Conservation (phyloP, 2,329 filamentous ascomycete species). For the Hymenoscyphus salicellus region DNA sequence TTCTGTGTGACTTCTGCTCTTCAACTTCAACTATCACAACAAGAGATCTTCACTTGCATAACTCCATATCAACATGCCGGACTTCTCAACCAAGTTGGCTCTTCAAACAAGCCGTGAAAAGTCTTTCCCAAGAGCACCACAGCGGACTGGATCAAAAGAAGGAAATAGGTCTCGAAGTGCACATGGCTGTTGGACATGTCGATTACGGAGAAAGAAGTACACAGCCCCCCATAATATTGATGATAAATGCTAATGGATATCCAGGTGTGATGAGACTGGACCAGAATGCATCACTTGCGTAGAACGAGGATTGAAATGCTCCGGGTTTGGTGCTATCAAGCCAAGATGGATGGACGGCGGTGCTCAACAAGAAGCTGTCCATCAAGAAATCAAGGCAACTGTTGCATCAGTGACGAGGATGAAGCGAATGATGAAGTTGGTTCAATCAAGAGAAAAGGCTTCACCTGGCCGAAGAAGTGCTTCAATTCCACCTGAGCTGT, state of each 20-base stretch:
- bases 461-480: conserved; percentile 8
- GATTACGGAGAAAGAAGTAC: conserved; percentile 14
- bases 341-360: conserved; percentile 16
- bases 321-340: conserved; percentile 12
- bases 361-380: conserved; percentile 14
- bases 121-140: background rate
- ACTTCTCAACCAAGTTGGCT: conserved; percentile 5
- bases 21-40: background rate
- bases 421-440: conserved; percentile 16
- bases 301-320: conserved; percentile 13
- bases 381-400: conserved; percentile 14
- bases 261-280: conserved; percentile 12
- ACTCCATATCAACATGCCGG: conserved; percentile 4
- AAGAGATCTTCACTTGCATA: background rate
- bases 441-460: conserved; percentile 12
- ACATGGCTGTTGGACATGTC: conserved; percentile 14
- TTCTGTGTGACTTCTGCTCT: conserved; percentile 1
- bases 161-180: conserved; percentile 8
- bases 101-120: conserved; percentile 4
- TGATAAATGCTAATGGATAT: background rate
- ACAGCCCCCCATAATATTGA: background rate
- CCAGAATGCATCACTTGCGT: conserved; percentile 11
- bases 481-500: conserved; percentile 9
- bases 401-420: conserved; percentile 13
- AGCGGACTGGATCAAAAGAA: conserved; percentile 9